Conservation (phyloP, 2,329 filamentous ascomycete genomes). For the Phyllosticta ampelicida region DNA sequence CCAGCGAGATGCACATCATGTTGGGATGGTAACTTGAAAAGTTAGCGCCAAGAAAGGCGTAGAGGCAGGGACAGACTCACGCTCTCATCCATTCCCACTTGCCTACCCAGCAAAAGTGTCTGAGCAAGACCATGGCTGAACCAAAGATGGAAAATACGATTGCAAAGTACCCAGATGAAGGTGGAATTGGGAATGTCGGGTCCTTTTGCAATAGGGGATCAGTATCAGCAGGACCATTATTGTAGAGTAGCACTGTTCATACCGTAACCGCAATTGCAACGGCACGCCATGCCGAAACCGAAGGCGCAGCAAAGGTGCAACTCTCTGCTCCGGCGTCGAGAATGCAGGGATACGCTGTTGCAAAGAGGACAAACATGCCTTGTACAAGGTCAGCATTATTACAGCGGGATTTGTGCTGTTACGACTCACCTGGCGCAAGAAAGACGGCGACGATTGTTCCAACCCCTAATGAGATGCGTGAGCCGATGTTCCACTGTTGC, state of each 20-base stretch:
- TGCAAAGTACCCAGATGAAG: conserved; percentile 46
- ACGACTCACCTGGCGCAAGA: conserved; percentile 52
- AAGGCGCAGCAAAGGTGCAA: conserved; percentile 53
- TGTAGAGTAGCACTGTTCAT: too few species aligned
- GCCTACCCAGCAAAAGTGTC: conserved; percentile 46
- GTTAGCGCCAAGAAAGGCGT: not conserved
- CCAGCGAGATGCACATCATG: conserved; percentile 50
- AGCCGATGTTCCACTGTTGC: too few species aligned
- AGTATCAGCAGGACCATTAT: too few species aligned
- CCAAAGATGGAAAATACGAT: conserved; percentile 45
- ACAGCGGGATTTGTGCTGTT: too few species aligned
- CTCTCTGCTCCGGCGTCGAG: conserved; percentile 36
- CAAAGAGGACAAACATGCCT: conserved; percentile 57
- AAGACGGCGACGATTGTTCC: conserved; percentile 56
- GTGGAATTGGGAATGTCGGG: conserved; percentile 45
- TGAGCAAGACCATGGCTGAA: conserved; percentile 41
- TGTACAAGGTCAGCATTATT: too few species aligned
- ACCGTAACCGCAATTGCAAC: conserved; percentile 50
- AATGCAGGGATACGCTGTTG: conserved; percentile 58
- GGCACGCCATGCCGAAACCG: conserved; percentile 55
- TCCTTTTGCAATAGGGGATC: conserved; percentile 18
- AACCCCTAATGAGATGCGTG: conserved; percentile 20
- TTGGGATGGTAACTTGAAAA: conserved; percentile 44
- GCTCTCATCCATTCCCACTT: conserved; percentile 42
- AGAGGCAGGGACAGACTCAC: not conserved